Conservation (phyloP, 2,329 filamentous ascomycete genomes). For the Colletotrichum orchidophilum region DNA sequence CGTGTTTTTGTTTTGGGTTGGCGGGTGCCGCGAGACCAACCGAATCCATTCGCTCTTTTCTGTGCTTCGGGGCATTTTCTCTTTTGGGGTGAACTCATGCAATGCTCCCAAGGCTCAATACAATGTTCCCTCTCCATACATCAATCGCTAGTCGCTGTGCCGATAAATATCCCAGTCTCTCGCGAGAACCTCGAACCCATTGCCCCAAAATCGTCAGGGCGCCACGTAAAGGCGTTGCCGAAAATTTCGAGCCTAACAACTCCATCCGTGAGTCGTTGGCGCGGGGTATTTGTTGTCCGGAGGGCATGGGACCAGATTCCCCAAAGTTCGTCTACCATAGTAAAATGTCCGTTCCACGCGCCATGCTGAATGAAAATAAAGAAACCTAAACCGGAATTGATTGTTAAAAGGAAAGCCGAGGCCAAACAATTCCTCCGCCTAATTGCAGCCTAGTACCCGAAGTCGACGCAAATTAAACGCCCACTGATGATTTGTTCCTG, state of each 20-base stretch:
- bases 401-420: constrained; percentile 11
- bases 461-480: constrained; percentile 5
- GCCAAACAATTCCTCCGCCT: not conserved
- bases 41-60: constrained; percentile 28
- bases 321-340: constrained; percentile 26
- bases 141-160: constrained; percentile 26
- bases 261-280: constrained; percentile 25
- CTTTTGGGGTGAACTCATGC: constrained; percentile 24
- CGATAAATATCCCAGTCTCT: constrained; percentile 23
- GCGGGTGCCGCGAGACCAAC: not conserved
- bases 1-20: constrained; percentile 1
- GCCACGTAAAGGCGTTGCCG: constrained; percentile 26
- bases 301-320: constrained; percentile 21
- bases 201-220: constrained; percentile 22
- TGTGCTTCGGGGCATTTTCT: constrained; percentile 30
- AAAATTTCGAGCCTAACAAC: constrained; percentile 30
- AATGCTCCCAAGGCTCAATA: constrained; percentile 26
- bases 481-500: not conserved
- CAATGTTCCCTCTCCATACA: constrained; percentile 15
- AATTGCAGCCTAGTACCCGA: constrained; percentile 2
- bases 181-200: constrained; percentile 7
- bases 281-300: constrained; percentile 26
- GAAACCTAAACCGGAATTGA: constrained; percentile 15
- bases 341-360: constrained; percentile 33
- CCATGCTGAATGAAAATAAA: constrained; percentile 34